phyloP scores from a whole-genome alignment of 306 rosid species.

The Senna tora region DNA sequence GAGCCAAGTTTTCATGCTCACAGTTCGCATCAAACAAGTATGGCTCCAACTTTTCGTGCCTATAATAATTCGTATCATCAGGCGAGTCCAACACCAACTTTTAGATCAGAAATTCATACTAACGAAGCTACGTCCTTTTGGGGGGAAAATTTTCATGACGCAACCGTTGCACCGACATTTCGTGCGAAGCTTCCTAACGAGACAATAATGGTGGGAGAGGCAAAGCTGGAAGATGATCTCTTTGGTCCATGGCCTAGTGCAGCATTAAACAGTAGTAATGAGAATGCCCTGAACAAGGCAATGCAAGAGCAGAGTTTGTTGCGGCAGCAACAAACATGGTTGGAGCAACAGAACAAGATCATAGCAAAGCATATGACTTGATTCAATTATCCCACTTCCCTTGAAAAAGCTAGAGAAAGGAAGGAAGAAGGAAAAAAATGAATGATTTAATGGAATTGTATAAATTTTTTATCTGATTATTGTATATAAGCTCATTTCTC shows the following conservation, averaged over 20 bases:
- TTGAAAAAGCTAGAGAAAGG: background rate
- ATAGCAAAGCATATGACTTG: conserved; percentile 57
- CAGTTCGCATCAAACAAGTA: background rate
- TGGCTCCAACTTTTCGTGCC: background rate
- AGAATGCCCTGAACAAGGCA: conserved; percentile 28
- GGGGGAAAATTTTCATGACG: background rate
- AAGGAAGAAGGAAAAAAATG: background rate
- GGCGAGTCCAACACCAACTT: conserved; percentile 13
- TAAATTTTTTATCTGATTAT: background rate
- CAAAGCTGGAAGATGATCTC: conserved; percentile 46
- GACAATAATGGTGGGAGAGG: conserved; percentile 1
- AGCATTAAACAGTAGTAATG: background rate
- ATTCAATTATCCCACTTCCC: background rate
- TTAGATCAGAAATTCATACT: background rate
- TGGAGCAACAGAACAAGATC: conserved; percentile 79
- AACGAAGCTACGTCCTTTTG: background rate
- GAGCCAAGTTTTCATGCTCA: background rate
- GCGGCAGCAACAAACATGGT: conserved; percentile 64
- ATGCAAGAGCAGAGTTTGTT: conserved; percentile 45
- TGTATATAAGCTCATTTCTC: background rate
- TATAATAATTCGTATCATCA: background rate
- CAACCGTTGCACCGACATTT: conserved; percentile 42
- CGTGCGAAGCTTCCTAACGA: conserved; percentile 20
- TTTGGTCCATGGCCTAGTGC: conserved; percentile 50
- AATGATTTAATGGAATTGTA: background rate